Evolutionary conservation across 2,329 filamentous ascomycete species (phyloP), one percentile per base, ranked within the genome.

Genomic region (Colletotrichum kahawae): DNA sequence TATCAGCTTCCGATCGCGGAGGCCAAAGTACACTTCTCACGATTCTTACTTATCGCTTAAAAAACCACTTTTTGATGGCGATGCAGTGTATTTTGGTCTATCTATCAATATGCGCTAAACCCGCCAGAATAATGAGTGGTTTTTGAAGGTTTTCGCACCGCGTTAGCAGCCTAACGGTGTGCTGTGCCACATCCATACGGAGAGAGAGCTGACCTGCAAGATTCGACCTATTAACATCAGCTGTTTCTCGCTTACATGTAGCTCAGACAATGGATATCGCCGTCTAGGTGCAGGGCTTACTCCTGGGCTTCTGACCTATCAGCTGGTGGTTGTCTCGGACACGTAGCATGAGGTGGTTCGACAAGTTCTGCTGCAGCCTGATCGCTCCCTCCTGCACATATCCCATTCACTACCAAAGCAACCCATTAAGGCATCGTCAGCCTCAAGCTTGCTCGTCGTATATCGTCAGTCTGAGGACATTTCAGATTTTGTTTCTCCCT

Each of bases 241-340:
- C 3, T 51, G 2, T 21, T 1, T 21, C 10, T 21, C n/a, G n/a
- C 1, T 21, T 51, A 51, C 43, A 51, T 51, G 43, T 51, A 2
- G 43, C 43, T 13, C 12, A 13, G 1, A 13, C 1, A 13, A 21
- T n/a, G 10, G 1, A 8, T 51, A 51, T 13, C 43, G 0, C 43
- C 43, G n/a, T 24, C 10, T 2, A 7, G n/a, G 43, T 7, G n/a
- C 5, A 21, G 43, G n/a, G n/a, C 43, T 21, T 21, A 13, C 43
- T 48, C 12, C 43, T 21, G 43, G 21, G 1, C 10, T 51, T 21
- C n/a, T 24, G 43, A 13, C 43, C 43, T 51, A 51, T 51, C 43
- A 51, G 43, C 0, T 21, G 10, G 0, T 21, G 43, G 2, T 21
- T 51, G 1, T 51, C 1, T 13, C 1, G 10, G n/a, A 51, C 43